Percentiles rank a stretch among this genome's conserved stretches.
Conservation (phyloP, 306 rosid genomes). For the Comarum palustre region DNA sequence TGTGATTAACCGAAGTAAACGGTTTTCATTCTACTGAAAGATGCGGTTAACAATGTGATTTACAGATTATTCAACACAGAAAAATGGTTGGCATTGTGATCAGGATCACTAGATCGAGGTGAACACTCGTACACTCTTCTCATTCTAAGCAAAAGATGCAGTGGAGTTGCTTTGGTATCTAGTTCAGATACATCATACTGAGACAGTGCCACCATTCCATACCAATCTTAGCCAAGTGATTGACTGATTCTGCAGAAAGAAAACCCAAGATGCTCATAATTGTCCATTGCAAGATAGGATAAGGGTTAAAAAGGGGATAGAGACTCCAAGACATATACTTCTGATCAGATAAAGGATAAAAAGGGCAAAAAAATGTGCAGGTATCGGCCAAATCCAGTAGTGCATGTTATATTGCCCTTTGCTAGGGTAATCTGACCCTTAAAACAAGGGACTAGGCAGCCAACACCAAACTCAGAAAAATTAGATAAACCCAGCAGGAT, state of each 20-base stretch:
- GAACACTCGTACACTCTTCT: not conserved
- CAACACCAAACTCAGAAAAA: not conserved
- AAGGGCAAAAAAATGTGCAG: not conserved
- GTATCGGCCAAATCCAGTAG: not conserved
- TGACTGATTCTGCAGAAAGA: not conserved
- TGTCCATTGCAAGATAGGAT: not conserved
- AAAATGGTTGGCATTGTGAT: not conserved
- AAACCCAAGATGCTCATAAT: not conserved
- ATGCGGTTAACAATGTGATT: not conserved
- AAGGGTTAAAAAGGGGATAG: not conserved
- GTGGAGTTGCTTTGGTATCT: not conserved
- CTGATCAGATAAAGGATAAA: not conserved
- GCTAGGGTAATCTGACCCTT: not conserved
- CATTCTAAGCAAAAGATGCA: not conserved
- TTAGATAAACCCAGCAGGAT: conserved; percentile 2
- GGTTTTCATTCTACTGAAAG: not conserved
- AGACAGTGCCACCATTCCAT: not conserved
- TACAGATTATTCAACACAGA: not conserved
- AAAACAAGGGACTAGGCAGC: not conserved
- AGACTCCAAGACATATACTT: not conserved
- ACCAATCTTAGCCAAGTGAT: not conserved
- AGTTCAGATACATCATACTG: not conserved
- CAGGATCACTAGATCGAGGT: not conserved
- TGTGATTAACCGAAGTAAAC: not conserved
- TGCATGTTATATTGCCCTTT: not conserved